phyloP scores from a whole-genome alignment of 176 grass and related monocot genomes.

The Aegilops speltoides region DNA sequence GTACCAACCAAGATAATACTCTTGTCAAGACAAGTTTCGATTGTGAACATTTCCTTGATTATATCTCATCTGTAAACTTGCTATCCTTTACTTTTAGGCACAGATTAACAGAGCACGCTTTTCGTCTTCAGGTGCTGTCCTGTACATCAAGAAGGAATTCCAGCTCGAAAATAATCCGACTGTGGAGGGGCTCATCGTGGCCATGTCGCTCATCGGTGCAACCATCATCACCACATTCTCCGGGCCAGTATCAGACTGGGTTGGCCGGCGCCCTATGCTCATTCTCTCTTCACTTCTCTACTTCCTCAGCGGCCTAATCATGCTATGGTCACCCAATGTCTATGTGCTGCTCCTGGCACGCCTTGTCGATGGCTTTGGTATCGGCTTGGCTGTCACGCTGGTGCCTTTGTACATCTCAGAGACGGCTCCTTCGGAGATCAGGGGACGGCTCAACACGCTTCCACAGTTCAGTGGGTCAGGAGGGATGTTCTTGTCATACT shows the following conservation, averaged over 20 bases:
- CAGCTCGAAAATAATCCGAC: constrained; percentile 63
- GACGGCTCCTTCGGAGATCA: constrained; percentile 85
- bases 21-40: background rate
- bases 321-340: constrained; percentile 87
- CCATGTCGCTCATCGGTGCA: constrained; percentile 90
- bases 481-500: constrained; percentile 94
- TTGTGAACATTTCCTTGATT: background rate
- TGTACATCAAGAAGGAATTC: constrained; percentile 95
- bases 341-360: constrained; percentile 79
- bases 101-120: constrained; percentile 3
- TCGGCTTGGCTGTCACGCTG: constrained; percentile 77
- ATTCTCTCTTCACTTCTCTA: constrained; percentile 75
- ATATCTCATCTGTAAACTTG: constrained; percentile 23
- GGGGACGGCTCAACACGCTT: constrained; percentile 76
- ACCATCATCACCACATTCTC: constrained; percentile 88
- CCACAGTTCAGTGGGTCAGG: constrained; percentile 85
- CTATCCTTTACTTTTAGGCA: background rate
- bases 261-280: constrained; percentile 77
- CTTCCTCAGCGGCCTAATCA: constrained; percentile 74
- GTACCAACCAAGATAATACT: background rate
- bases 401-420: constrained; percentile 93
- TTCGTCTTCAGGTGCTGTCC: constrained; percentile 60
- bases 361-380: constrained; percentile 82
- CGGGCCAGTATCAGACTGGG: constrained; percentile 65
- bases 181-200: constrained; percentile 82